Percentiles rank a stretch among this genome's conserved stretches.
Evolutionary conservation across 805 yeast species (phyloP).

Genomic region (Middelhovenomyces tepae): DNA sequence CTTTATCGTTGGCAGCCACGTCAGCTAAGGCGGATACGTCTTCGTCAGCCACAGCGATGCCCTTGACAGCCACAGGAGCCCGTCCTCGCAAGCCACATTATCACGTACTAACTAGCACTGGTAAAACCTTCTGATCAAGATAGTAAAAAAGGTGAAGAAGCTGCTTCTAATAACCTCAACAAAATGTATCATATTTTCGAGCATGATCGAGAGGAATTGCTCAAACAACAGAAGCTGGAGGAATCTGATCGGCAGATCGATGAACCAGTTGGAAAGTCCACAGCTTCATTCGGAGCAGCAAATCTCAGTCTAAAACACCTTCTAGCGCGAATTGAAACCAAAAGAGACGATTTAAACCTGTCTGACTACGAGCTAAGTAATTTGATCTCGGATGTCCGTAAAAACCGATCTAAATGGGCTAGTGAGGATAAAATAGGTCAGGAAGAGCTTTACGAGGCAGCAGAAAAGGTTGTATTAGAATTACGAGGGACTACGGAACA

Average conservation of each 20-base stretch:
- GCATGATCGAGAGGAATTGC: conserved; percentile 59
- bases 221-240: conserved; percentile 68
- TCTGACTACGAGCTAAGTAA: conserved; percentile 79
- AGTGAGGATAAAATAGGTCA: conserved; percentile 93
- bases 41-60: conserved; percentile 2
- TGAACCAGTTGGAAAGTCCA: conserved; percentile 18
- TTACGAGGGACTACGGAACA: conserved; percentile 90
- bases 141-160: conserved; percentile 12
- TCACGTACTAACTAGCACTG: conserved; percentile 8
- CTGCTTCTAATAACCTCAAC: conserved; percentile 34
- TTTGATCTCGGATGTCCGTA: conserved; percentile 83
- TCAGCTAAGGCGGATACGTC: conserved; percentile 26
- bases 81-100: conserved; percentile 14
- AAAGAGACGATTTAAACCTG: conserved; percentile 61
- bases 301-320: conserved; percentile 72
- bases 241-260: conserved; percentile 65
- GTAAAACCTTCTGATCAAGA: conserved; percentile 11
- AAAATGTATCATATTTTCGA: conserved; percentile 61
- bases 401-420: conserved; percentile 96
- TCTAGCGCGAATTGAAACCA: conserved; percentile 64
- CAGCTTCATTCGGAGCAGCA: conserved; percentile 58
- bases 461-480: conserved; percentile 89
- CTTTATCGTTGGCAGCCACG: conserved; percentile 5
- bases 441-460: conserved; percentile 94
- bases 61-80: too few species aligned